These are phyloP conservation scores for Phytophthora tentaculata DNA, from an alignment of 352 stramenopile genomes.

Conservation along the genomic window DNA sequence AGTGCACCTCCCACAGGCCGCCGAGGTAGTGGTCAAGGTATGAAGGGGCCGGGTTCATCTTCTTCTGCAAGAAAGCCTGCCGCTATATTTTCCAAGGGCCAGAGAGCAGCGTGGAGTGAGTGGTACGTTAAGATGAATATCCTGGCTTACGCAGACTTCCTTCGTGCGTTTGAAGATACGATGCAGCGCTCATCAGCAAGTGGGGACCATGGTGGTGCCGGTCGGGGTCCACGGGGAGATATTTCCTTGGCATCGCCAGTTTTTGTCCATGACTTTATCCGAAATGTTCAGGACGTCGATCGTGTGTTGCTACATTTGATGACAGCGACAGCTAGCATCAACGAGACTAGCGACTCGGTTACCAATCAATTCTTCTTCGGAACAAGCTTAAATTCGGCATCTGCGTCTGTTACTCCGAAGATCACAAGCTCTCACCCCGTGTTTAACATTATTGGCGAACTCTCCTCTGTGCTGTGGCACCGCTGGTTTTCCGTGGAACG, in stretches of 20 bases:
- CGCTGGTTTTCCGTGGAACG: conserved; percentile 91
- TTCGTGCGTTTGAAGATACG: conserved; percentile 82
- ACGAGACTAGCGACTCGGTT: conserved; percentile 48
- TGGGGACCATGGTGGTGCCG: conserved; percentile 9
- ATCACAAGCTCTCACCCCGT: conserved; percentile 77
- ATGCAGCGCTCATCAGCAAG: conserved; percentile 33
- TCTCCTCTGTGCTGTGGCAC: conserved; percentile 89
- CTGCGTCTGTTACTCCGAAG: conserved; percentile 31
- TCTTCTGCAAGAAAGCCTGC: conserved; percentile 36
- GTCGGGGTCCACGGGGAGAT: conserved; percentile 10
- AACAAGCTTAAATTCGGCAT: conserved; percentile 43
- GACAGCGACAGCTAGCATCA: conserved; percentile 64
- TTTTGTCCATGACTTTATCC: conserved; percentile 82
- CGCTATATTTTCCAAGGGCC: conserved; percentile 47
- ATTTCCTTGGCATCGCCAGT: conserved; percentile 42
- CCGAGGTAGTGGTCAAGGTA: conserved; percentile 31
- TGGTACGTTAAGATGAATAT: conserved; percentile 91
- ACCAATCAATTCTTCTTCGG: conserved; percentile 79
- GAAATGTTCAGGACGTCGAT: conserved; percentile 88
- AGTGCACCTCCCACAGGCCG: conserved; percentile 17
- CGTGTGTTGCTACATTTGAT: conserved; percentile 86
- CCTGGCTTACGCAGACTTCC: conserved; percentile 79
- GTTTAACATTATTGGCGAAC: conserved; percentile 90
- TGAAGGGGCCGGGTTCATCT: conserved; percentile 25
- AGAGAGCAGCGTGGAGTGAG: conserved; percentile 62